Percentiles rank a stretch among this genome's conserved stretches.
phyloP scores from a whole-genome alignment of 768 basidiomycete species.

The Gymnopilus junonius region DNA sequence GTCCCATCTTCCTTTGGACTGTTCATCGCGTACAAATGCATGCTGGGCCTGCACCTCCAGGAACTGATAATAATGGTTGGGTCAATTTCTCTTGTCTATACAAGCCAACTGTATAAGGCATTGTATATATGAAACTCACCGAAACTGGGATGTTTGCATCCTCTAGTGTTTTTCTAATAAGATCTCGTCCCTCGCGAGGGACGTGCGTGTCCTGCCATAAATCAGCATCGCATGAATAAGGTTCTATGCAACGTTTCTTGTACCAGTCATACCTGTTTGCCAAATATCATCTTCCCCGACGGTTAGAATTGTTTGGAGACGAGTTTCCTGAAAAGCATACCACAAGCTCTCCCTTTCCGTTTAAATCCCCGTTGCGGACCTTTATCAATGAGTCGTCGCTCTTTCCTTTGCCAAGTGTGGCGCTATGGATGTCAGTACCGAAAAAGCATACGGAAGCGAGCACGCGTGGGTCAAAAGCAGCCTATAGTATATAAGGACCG shows the following conservation, averaged over 20 bases:
- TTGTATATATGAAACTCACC: constrained; percentile 45
- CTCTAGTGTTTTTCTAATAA: constrained; percentile 83
- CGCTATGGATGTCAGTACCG: constrained; percentile 90
- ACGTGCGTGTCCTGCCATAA: constrained; percentile 93
- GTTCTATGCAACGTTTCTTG: neutral
- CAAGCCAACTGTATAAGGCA: neutral
- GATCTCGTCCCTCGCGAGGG: constrained; percentile 81
- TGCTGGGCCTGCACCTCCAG: constrained; percentile 97
- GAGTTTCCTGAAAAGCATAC: constrained; percentile 37
- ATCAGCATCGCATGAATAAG: neutral
- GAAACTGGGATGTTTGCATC: constrained; percentile 75
- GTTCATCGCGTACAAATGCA: constrained; percentile 93
- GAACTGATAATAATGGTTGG: constrained; percentile 54
- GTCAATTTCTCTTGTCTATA: neutral
- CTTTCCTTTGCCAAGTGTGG: constrained; percentile 84
- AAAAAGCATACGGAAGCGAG: constrained; percentile 92
- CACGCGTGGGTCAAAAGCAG: constrained; percentile 86
- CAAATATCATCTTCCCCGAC: constrained; percentile 82
- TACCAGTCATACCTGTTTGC: constrained; percentile 72
- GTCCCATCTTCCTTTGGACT: constrained; percentile 95
- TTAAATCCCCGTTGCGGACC: constrained; percentile 76
- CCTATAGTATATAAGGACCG: constrained; percentile 46
- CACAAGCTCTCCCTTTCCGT: constrained; percentile 81
- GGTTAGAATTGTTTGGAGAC: neutral
- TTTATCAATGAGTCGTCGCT: constrained; percentile 80